phyloP scores from a whole-genome alignment of 768 basidiomycete genomes.

The Leccinum barrowsii region DNA sequence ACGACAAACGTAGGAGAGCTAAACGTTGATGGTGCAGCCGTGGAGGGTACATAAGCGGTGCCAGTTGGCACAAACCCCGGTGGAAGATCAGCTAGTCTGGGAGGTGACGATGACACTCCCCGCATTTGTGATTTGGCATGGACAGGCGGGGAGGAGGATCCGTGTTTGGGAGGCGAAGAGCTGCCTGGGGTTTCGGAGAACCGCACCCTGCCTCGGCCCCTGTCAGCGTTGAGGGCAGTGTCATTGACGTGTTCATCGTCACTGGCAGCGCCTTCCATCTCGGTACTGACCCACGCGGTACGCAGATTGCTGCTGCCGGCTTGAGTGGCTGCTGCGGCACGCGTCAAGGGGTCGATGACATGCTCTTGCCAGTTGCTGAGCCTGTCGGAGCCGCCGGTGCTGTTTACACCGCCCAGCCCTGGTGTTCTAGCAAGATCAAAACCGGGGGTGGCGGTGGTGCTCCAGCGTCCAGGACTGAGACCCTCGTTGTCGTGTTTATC shows the following conservation, averaged over 20 bases:
- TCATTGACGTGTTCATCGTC: slow-evolving; percentile 28
- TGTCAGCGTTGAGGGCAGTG: slow-evolving; percentile 5
- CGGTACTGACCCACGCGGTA: slow-evolving; percentile 40
- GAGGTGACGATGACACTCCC: slow-evolving; percentile 16
- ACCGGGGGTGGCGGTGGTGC: slow-evolving; percentile 74
- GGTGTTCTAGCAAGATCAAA: slow-evolving; percentile 27
- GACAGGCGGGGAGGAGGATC: slow-evolving; percentile 13
- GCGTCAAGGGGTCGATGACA: slow-evolving; percentile 29
- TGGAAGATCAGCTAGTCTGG: slow-evolving; percentile 20
- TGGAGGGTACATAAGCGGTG: slow-evolving; percentile 14
- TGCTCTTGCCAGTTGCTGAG: slow-evolving; percentile 28
- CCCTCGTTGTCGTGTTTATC: slow-evolving; percentile 31
- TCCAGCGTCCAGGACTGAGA: slow-evolving; percentile 62
- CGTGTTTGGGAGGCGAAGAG: slow-evolving; percentile 11
- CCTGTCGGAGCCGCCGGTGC: slow-evolving; percentile 15
- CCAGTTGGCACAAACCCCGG: slow-evolving; percentile 30
- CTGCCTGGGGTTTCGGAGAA: slow-evolving; percentile 19
- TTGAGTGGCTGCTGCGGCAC: slow-evolving; percentile 18
- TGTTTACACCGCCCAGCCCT: slow-evolving; percentile 19
- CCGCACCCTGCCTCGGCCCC: slow-evolving; percentile 9
- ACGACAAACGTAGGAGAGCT: slow-evolving; percentile 11
- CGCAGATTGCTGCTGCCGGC: slow-evolving; percentile 18
- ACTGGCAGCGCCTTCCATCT: slow-evolving; percentile 35
- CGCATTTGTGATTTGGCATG: neutral
- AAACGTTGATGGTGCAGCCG: slow-evolving; percentile 7